Conservation (phyloP, 768 basidiomycete genomes). For the Trametes maxima region DNA sequence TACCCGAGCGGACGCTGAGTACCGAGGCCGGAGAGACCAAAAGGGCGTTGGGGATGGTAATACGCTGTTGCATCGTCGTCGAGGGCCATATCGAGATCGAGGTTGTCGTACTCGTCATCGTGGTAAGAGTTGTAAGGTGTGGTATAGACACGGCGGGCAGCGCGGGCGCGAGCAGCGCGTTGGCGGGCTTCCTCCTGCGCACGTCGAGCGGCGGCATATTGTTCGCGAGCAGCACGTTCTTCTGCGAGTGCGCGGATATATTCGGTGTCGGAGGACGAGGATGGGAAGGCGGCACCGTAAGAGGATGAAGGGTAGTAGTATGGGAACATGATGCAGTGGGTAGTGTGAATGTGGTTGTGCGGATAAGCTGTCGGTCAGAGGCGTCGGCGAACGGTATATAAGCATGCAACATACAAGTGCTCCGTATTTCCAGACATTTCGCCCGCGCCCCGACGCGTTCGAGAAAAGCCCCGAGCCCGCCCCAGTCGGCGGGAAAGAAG, state of each 20-base stretch:
- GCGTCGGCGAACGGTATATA: background rate
- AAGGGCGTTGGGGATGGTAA: conserved; percentile 7
- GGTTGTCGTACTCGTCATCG: conserved; percentile 24
- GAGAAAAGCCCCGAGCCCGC: background rate
- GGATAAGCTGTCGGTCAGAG: background rate
- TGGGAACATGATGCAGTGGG: conserved; percentile 15
- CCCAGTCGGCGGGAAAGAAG: too few species aligned
- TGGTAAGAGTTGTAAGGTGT: conserved; percentile 29
- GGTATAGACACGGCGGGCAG: conserved; percentile 26
- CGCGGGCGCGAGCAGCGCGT: conserved; percentile 33
- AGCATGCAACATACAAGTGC: background rate
- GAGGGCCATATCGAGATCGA: conserved; percentile 18
- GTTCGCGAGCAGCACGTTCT: conserved; percentile 33
- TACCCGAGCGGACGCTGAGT: conserved; percentile 7
- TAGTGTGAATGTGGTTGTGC: background rate
- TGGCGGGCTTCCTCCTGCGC: conserved; percentile 33
- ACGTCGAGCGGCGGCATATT: conserved; percentile 31
- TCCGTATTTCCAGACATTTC: conserved; percentile 13
- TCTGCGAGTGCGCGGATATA: conserved; percentile 33
- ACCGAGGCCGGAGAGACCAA: conserved; percentile 6
- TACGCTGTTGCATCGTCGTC: conserved; percentile 7
- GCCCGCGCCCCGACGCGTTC: background rate
- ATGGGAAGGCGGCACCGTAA: conserved; percentile 23
- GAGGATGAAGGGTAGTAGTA: conserved; percentile 14
- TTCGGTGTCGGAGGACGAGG: conserved; percentile 21